Evolutionary conservation across 2,329 filamentous ascomycete species (phyloP).

Genomic region (Monosporascus sp.): DNA sequence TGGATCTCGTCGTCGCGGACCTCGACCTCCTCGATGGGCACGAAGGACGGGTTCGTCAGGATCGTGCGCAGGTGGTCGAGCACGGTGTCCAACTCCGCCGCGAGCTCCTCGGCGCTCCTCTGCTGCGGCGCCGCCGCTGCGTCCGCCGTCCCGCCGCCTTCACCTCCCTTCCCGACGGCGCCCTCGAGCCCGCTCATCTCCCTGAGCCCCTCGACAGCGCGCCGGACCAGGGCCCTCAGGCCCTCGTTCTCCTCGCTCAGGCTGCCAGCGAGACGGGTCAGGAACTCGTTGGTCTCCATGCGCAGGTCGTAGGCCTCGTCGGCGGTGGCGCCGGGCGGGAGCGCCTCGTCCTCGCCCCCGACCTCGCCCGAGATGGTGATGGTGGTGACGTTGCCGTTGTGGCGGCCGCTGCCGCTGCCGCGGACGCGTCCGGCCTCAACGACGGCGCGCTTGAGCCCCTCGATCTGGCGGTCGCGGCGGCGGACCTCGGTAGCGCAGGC

Average conservation of each 20-base stretch:
- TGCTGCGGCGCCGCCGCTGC: slow-evolving; percentile 16
- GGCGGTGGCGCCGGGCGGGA: slow-evolving; percentile 29
- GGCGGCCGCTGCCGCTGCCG: slow-evolving; percentile 35
- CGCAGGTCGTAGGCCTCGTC: slow-evolving; percentile 64
- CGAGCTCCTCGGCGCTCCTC: slow-evolving; percentile 58
- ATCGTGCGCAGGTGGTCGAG: slow-evolving; percentile 77
- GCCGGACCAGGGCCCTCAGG: slow-evolving; percentile 65
- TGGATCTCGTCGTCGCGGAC: slow-evolving; percentile 88
- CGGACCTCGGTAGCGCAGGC: slow-evolving; percentile 88
- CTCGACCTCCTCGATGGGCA: slow-evolving; percentile 89
- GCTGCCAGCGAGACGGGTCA: slow-evolving; percentile 76
- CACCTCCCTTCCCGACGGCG: slow-evolving; percentile 22
- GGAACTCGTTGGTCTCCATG: slow-evolving; percentile 84
- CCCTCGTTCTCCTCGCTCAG: slow-evolving; percentile 90
- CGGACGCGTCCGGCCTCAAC: slow-evolving; percentile 62
- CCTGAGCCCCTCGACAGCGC: slow-evolving; percentile 65
- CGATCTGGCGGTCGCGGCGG: slow-evolving; percentile 83
- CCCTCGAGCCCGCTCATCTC: slow-evolving; percentile 58
- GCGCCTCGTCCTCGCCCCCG: slow-evolving; percentile 31
- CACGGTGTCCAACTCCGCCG: slow-evolving; percentile 67
- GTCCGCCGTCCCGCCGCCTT: slow-evolving; percentile 3
- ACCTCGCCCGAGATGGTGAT: slow-evolving; percentile 56
- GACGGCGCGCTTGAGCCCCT: slow-evolving; percentile 82
- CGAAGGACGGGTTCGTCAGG: slow-evolving; percentile 92
- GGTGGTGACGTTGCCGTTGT: slow-evolving; percentile 48